phyloP scores from a whole-genome alignment of 495 filamentous ascomycete genomes.

The Penicillium herquei region DNA sequence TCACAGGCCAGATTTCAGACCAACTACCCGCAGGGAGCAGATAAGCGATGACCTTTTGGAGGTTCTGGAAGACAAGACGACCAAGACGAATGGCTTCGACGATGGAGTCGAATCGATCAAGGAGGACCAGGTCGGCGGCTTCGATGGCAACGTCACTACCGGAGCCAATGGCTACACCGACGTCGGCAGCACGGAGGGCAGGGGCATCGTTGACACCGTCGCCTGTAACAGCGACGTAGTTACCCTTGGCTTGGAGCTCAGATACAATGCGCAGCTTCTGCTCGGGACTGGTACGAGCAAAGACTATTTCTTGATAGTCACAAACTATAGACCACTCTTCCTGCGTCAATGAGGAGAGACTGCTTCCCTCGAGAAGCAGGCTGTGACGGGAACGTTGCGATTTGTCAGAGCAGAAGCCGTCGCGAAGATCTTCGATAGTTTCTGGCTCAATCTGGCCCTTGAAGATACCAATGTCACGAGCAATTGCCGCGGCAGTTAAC shows the following conservation, averaged over 20 bases:
- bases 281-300: constrained; percentile 72
- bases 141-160: constrained; percentile 66
- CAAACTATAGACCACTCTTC: constrained; percentile 58
- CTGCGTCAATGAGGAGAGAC: constrained; percentile 55
- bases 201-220: constrained; percentile 73
- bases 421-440: constrained; percentile 29
- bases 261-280: constrained; percentile 74
- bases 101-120: constrained; percentile 67
- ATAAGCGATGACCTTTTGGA: constrained; percentile 61
- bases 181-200: constrained; percentile 61
- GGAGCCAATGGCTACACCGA: constrained; percentile 65
- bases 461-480: constrained; percentile 64
- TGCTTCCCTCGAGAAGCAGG: constrained; percentile 47
- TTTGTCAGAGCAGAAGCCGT: constrained; percentile 4
- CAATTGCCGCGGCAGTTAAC: constrained; percentile 68
- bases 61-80: constrained; percentile 53
- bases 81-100: constrained; percentile 65
- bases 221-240: constrained; percentile 74
- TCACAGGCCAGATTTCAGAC: constrained; percentile 73
- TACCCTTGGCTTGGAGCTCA: constrained; percentile 56
- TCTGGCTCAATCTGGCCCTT: constrained; percentile 39
- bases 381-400: constrained; percentile 25
- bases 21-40: constrained; percentile 65
- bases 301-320: constrained; percentile 63
- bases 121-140: constrained; percentile 83